phyloP scores from a whole-genome alignment of 73 alveolate genomes.

The Paramecium caudatum region DNA sequence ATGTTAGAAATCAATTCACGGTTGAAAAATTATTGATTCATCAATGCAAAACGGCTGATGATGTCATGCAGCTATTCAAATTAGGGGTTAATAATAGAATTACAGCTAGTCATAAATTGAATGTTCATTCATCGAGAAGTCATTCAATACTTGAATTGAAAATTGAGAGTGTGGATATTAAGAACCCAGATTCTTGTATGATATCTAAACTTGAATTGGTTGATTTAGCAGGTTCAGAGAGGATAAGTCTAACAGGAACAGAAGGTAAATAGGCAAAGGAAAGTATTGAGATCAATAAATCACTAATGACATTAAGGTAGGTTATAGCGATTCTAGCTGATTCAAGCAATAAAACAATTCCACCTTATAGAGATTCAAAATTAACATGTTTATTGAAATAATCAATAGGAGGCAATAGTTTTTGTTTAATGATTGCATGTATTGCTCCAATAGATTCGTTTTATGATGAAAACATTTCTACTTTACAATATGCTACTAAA shows the following conservation, averaged over 20 bases:
- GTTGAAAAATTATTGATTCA: conserved; percentile 90
- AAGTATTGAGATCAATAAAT: conserved; percentile 96
- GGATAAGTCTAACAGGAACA: conserved; percentile 91
- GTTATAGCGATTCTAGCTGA: conserved; percentile 96
- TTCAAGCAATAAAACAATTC: conserved; percentile 80
- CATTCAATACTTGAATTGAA: conserved; percentile 96
- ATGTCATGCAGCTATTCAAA: conserved; percentile 84
- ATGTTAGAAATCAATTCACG: conserved; percentile 82
- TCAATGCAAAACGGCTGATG: conserved; percentile 83
- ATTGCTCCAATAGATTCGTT: conserved; percentile 91
- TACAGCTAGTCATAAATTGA: conserved; percentile 95
- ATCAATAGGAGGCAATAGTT: conserved; percentile 96
- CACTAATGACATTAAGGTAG: conserved; percentile 94
- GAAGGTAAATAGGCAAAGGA: conserved; percentile 94
- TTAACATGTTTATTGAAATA: conserved; percentile 94
- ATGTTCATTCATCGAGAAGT: conserved; percentile 92
- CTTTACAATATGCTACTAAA: conserved; percentile 95
- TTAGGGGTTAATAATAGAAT: conserved; percentile 93
- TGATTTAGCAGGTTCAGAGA: conserved; percentile 98
- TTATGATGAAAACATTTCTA: conserved; percentile 95
- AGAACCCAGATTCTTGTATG: conserved; percentile 85
- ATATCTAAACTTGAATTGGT: conserved; percentile 93
- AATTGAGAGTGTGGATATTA: conserved; percentile 83
- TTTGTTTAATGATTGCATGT: conserved; percentile 97
- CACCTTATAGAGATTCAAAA: conserved; percentile 98